Evolutionary conservation across 1,139 yeast species (phyloP).

Genomic region (Saccharomyces hybrid): DNA sequence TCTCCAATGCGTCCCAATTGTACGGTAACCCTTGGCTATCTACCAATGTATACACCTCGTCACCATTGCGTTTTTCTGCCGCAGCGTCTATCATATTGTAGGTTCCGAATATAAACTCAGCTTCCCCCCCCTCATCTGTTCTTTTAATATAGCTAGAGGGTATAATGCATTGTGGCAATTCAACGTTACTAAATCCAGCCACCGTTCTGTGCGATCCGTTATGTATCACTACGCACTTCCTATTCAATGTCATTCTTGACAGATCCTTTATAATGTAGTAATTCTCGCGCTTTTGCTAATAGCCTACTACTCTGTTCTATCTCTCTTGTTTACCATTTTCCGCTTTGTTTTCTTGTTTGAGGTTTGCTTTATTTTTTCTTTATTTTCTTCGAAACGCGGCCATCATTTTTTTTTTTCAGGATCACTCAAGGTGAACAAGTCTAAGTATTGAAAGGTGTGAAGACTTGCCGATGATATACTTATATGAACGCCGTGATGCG

Average conservation of each 20-base stretch:
- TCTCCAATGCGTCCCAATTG: conserved; percentile 54
- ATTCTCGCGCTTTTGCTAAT: not conserved
- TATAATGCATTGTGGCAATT: conserved; percentile 52
- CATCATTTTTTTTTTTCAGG: not conserved
- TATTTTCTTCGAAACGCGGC: not conserved
- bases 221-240: conserved; percentile 50
- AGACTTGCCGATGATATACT: not conserved
- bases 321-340: not conserved
- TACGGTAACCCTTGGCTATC: conserved; percentile 55
- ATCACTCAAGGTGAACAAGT: not conserved
- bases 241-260: conserved; percentile 8
- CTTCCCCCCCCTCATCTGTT: conserved; percentile 16
- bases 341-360: not conserved
- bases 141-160: conserved; percentile 47
- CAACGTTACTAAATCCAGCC: conserved; percentile 65
- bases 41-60: conserved; percentile 53
- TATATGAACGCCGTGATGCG: too few relatives aligned
- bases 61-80: conserved; percentile 35
- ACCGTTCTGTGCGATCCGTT: conserved; percentile 58
- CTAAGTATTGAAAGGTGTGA: not conserved
- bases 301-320: not conserved
- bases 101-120: conserved; percentile 42
- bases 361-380: not conserved
- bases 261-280: not conserved
- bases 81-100: conserved; percentile 35